Base-by-base conservation (phyloP, 495 filamentous ascomycete species). In the Podospora conica region DNA sequence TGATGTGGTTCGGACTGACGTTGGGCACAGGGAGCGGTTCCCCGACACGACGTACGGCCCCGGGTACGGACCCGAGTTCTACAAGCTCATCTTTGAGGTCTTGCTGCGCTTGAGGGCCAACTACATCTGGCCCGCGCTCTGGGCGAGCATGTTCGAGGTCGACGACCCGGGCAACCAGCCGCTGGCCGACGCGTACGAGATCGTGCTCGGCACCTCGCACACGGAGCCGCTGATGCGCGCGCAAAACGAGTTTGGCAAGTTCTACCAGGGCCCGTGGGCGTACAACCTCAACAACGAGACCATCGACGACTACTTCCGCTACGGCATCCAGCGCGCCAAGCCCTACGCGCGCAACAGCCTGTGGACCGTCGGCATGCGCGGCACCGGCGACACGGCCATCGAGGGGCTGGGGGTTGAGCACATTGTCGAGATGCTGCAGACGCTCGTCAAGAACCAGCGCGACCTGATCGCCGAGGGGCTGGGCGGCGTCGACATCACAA, bases 321-420 rank as follows among this genome's bases (percentile, higher is more conserved):
- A 88, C 58, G 90, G 90, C 10, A 86, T 86, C 3, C 67, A 86
- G 71, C 80, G 89, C 18, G 84, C 87, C 7, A 86, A 86, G 72
- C 81, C 81, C 0, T 90, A 89, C 57, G 88, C 88, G 60, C 83
- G 80, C 21, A 85, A 84, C 66, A 81, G 78, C 60, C 73, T 88
- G 25, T 87, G 85, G 76, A 91, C 87, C 4, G 82, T 92, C 75
- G 89, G 88, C 24, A 93, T 92, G 88, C 82, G 90, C 40, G 89
- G 90, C 0, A 83, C 80, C 57, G 87, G 88, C 54, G 89, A 91
- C 66, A 87, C 83, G 4, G 82, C 84, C 23, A 84, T 85, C 27
- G 75, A 77, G 18, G 76, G 89, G 31, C 75, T 84, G 9, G 76
- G 84, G 21, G 73, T 81, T 62, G 79, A 88, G 57, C 80, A 83